Evolutionary conservation across 1,284 basidiomycete species (phyloP), one percentile per base, ranked within the genome.

Genomic region (Cutaneotrichosporon cyanovorans): DNA sequence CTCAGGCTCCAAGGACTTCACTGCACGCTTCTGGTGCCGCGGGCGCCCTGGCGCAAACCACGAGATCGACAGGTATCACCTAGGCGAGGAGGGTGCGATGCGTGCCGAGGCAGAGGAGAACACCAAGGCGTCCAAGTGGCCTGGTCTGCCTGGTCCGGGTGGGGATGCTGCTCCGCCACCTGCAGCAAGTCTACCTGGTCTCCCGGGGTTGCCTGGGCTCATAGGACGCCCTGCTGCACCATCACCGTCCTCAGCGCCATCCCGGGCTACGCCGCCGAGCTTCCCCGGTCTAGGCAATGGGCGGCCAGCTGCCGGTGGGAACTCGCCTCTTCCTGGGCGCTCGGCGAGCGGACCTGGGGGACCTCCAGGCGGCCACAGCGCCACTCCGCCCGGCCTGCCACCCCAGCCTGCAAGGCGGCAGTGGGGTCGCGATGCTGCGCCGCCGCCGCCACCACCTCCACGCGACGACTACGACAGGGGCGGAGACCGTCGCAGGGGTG

Each of bases 11-110:
- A 97, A 96, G 74, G 93, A 98, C 74, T 90, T 95, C 71, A 95
- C 92, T 11, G 95, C 93, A 14, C 81, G 92, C 12, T 98, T 97
- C 77, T 98, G 95, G 93, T 84, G 84, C 46, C 80, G 93, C 84
- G 38, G 90, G 82, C 0, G 74, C 55, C 77, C 76, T 22, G 77
- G 56, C 3, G 73, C 73, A 9, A 73, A 78, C 8, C 78, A 83
- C 63, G 85, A 86, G 41, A 82, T 82, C 4, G 85, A 72, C 54
- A 53, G 57, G 44, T 72, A 62, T 58, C 70, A 72, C 50, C 50
- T 70, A 5, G 69, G 69, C 5, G 69, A 69, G 44, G 60, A 69
- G 38, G 51, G 43, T 9, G 57, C 63, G 2, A 41, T 65, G 39
- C 53, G 47, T 11, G 51, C 59, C 39, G 63, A 82, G 25, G 79